A percentile compares a stretch with the other conserved stretches of the same genome.
Evolutionary conservation across 352 stramenopile genomes (phyloP).

Genomic region (Pythium dissotocum): DNA sequence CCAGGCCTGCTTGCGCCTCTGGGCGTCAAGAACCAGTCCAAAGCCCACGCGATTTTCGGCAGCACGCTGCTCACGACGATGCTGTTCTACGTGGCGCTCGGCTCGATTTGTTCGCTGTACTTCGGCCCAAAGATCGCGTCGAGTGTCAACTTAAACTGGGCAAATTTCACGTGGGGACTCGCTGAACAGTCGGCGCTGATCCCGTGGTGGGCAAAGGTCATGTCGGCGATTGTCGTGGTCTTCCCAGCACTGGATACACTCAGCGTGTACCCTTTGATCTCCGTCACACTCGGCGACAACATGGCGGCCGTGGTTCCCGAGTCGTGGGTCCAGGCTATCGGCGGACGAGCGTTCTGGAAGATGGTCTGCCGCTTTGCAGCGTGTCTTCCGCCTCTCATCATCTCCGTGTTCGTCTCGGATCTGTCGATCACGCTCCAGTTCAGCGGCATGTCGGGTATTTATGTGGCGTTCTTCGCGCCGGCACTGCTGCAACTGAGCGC

Average conservation of each 20-base stretch:
- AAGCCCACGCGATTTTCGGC: constrained; percentile 68
- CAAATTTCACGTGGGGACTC: constrained; percentile 85
- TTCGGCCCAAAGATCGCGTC: constrained; percentile 80
- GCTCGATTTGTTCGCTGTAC: constrained; percentile 76
- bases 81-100: constrained; percentile 83
- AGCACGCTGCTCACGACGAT: constrained; percentile 83
- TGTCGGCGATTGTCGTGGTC: constrained; percentile 84
- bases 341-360: constrained; percentile 53
- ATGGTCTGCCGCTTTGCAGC: constrained; percentile 80
- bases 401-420: constrained; percentile 82
- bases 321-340: constrained; percentile 35
- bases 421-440: constrained; percentile 87
- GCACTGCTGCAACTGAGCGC: constrained; percentile 67
- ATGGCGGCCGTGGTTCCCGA: constrained; percentile 66
- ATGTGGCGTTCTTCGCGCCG: constrained; percentile 81
- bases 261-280: constrained; percentile 92
- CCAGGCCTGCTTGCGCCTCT: constrained; percentile 82
- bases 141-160: constrained; percentile 92
- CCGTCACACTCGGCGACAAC: constrained; percentile 91
- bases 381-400: constrained; percentile 73
- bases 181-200: constrained; percentile 40
- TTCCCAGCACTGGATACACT: constrained; percentile 90
- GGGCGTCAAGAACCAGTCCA: constrained; percentile 53
- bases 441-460: constrained; percentile 74
- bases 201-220: constrained; percentile 56